Evolutionary conservation across 75 land plant species (phyloP).

Genomic region (Sequoiadendron giganteum): DNA sequence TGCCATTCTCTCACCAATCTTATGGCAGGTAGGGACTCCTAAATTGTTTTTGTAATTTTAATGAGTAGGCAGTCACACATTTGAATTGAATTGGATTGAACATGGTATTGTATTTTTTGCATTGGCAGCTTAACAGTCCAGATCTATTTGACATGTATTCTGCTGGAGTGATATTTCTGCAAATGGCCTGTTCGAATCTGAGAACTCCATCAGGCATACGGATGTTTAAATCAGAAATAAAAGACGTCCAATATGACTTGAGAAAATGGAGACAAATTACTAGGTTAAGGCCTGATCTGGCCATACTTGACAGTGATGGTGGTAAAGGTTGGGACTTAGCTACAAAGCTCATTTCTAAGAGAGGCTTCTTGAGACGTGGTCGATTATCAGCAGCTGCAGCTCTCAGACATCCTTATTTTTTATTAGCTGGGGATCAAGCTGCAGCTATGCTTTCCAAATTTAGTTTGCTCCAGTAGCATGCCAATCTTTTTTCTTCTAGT

Average conservation of each 20-base stretch:
- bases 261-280: slow-evolving; percentile 82
- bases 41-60: background rate
- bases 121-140: slow-evolving; percentile 83
- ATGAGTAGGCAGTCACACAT: background rate
- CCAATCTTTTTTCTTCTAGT: background rate
- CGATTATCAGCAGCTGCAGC: slow-evolving; percentile 97
- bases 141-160: slow-evolving; percentile 99
- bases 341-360: slow-evolving; percentile 75
- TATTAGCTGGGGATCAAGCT: slow-evolving; percentile 88
- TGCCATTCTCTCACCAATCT: slow-evolving; percentile 88
- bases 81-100: background rate
- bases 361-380: slow-evolving; percentile 65
- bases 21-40: slow-evolving; percentile 77
- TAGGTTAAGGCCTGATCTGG: slow-evolving; percentile 66
- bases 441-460: slow-evolving; percentile 77
- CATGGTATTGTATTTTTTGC: slow-evolving; percentile 2
- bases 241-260: slow-evolving; percentile 66
- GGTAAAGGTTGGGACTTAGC: slow-evolving; percentile 98
- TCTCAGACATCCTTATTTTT: slow-evolving; percentile 90
- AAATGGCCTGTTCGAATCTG: slow-evolving; percentile 84
- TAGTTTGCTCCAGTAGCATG: slow-evolving; percentile 32
- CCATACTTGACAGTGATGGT: slow-evolving; percentile 82
- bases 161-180: slow-evolving; percentile 82
- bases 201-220: slow-evolving; percentile 70
- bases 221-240: slow-evolving; percentile 77